These are phyloP conservation scores for Fusarium pseudograminearum DNA, from an alignment of 2,329 filamentous ascomycete species.

Conservation along the genomic window DNA sequence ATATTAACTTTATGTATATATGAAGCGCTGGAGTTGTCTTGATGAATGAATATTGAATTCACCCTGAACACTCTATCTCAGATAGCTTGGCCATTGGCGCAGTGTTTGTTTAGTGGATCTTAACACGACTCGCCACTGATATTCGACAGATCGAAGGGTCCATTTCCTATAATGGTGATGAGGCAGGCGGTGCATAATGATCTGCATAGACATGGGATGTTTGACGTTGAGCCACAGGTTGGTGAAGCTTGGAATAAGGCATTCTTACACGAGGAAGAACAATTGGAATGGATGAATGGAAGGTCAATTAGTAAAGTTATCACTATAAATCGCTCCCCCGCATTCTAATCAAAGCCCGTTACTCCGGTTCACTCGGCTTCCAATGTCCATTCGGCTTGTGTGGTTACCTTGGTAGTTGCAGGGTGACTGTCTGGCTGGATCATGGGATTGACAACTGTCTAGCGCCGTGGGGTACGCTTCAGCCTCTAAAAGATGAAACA, in stretches of 20 bases:
- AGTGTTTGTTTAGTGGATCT: slow-evolving; percentile 35
- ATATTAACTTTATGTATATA: slow-evolving; percentile 3
- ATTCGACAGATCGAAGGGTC: slow-evolving; percentile 10
- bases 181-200: slow-evolving; percentile 40
- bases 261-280: not conserved
- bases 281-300: not conserved
- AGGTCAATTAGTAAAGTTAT: not conserved
- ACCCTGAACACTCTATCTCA: not conserved
- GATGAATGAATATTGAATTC: not conserved
- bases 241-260: not conserved
- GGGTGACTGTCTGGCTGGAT: slow-evolving; percentile 30
- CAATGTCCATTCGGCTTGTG: not conserved
- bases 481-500: slow-evolving; percentile 19
- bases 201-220: slow-evolving; percentile 37
- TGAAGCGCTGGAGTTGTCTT: not conserved
- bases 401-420: not conserved
- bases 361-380: slow-evolving; percentile 22
- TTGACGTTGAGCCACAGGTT: slow-evolving; percentile 1
- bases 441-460: slow-evolving; percentile 41
- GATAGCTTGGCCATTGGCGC: not conserved
- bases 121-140: slow-evolving; percentile 28
- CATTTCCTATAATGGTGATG: slow-evolving; percentile 15
- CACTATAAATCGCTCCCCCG: slow-evolving; percentile 15
- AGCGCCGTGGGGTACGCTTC: slow-evolving; percentile 23
- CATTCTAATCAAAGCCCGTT: slow-evolving; percentile 22